Evolutionary conservation across 371 early-diverging fungal species (phyloP), one percentile per base, ranked within the genome.

Genomic region (Homolaphlyctis polyrhiza): DNA sequence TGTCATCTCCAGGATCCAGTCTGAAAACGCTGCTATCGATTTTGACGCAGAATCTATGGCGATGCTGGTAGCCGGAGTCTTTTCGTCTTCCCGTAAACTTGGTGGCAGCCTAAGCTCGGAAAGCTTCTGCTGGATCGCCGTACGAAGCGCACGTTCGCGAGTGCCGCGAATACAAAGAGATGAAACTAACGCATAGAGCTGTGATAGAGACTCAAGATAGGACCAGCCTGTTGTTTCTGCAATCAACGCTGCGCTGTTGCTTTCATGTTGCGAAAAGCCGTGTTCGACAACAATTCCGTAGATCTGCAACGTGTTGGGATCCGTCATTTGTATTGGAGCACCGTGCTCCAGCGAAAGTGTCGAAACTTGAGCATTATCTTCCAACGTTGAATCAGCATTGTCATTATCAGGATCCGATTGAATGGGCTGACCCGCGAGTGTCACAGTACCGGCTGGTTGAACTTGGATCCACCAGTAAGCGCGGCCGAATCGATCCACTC

Each of bases 221-320:
- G 55, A 55, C 55, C 55, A 55, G 13, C 55, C 55, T 14, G 55
- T 55, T 27, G 55, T 33, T 3, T 5, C 13, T 25, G 27, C 13
- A 25, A 33, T 33, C 13, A 55, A 25, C 8, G 33, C n/a, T 2
- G 55, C 30, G n/a, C 32, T 33, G 35, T 55, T 27, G 13, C n/a
- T n/a, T 4, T 55, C 55, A 25, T 55, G 55, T 27, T 27, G 30
- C 4, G 55, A 55, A 25, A 11, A 55, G 35, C 35, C 28, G 35
- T 55, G 55, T 33, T 55, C 55, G 55, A 55, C 55, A 55, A 55
- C 2, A 2, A 55, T 25, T 14, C 55, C 55, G n/a, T 6, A 55
- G 55, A 47, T 25, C 8, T 3, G 47, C n/a, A n/a, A n/a, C n/a
- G n/a, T 18, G 47, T 2, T 47, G 47, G 47, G 8, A 25, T 39